Percentiles rank a stretch among this genome's conserved stretches.
Evolutionary conservation across 75 land plant genomes (phyloP).

Genomic region (Gnetum montanum): DNA sequence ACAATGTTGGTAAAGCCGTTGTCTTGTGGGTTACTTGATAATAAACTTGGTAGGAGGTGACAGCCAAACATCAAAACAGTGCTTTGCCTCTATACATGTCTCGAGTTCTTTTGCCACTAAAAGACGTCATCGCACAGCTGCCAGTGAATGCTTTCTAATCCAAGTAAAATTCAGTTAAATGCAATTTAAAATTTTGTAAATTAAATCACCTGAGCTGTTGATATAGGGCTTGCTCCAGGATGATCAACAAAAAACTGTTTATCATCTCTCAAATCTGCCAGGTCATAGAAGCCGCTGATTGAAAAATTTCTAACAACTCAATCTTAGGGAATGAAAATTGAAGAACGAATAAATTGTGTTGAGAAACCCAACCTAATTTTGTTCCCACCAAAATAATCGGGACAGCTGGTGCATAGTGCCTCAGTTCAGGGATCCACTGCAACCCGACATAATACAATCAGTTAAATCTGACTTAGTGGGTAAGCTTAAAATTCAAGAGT

Average conservation of each 20-base stretch:
- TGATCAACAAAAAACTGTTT: slow-evolving; percentile 73
- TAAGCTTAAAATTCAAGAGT: background rate
- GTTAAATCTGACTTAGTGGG: background rate
- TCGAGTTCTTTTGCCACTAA: no score
- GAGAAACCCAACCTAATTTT: slow-evolving; percentile 51
- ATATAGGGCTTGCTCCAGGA: slow-evolving; percentile 61
- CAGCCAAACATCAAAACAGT: no score
- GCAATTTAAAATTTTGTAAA: no score
- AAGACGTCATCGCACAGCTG: no score
- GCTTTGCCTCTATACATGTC: no score
- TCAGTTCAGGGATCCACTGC: slow-evolving; percentile 91
- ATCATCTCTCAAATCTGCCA: slow-evolving; percentile 83
- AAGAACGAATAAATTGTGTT: slow-evolving; percentile 1
- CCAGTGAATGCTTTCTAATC: no score
- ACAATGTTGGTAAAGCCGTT: no score
- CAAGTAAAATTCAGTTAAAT: no score
- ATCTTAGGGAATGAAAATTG: background rate
- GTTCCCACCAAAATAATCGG: slow-evolving; percentile 89
- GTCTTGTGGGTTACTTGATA: no score
- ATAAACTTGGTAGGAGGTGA: no score
- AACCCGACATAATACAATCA: background rate
- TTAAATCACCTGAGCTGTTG: slow-evolving; percentile 51
- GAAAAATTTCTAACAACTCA: background rate
- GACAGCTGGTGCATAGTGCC: slow-evolving; percentile 82
- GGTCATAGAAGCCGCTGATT: background rate